Base-by-base conservation (phyloP, 1,139 yeast genomes). In the Hemisphaericaspora xylofermentans region DNA sequence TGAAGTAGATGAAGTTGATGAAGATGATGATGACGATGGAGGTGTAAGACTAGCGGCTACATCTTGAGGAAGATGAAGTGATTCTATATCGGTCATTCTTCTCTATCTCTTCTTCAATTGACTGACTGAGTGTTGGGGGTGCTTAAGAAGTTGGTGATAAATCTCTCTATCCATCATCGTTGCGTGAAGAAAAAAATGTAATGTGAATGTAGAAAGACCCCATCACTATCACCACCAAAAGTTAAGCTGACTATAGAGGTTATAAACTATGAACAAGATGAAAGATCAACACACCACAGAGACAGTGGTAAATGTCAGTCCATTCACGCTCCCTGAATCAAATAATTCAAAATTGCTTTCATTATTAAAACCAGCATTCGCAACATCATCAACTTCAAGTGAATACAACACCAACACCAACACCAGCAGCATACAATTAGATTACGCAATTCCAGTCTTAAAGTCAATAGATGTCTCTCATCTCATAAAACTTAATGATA, bases 401-500 rank as follows among this genome's bases (percentile, higher is more conserved):
- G 15, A 5, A 22, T 33, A 22, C 15, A 22, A 28, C 17, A 19
- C 14, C 21, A 19, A 10, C 16, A 15, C 16, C 24, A 31, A 17
- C 13, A 19, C 6, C 35, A 22, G 28, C 9, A 25, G 24, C 30
- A 30, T 36, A 4, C 28, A 29, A n/a, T 36, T 48, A 33, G 37
- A 41, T 16, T 22, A 49, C 25, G 36, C 44, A 25, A 46, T 64
- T 8, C 70, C 70, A 3, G 45, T 56, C 1, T 52, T 57, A 7
- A 46, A 45, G 27, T 45, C 46, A 8, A 36, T 59, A 4, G 69
- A 66, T 48, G 56, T 61, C 7, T 44, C 56, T 9, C 47, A 47
- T 13, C 45, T 61, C 12, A 47, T 65, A 16, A 47, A 49, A 25
- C 45, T 53, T 22, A 65, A 65, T 40, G 57, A 56, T 26, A 50